Evolutionary conservation across 345 rosid genomes (phyloP).

Genomic region (Schrenkiella parvula): DNA sequence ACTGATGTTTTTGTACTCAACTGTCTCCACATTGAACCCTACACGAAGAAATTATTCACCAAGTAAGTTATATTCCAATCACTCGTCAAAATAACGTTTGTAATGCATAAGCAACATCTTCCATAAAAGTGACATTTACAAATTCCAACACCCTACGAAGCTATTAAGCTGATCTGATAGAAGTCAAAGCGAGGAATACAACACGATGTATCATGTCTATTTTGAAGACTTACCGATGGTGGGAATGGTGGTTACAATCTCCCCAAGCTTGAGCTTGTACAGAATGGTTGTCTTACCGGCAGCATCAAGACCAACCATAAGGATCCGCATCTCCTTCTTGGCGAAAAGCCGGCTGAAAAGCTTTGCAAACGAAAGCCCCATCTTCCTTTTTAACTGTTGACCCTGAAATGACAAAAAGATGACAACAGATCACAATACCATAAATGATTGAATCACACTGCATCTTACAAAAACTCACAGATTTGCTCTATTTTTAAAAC

Average conservation of each 20-base stretch:
- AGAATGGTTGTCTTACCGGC: slow-evolving; percentile 78
- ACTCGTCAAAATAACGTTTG: neutral
- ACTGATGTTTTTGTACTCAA: slow-evolving; percentile 64
- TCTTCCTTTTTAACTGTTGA: slow-evolving; percentile 21
- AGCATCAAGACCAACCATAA: slow-evolving; percentile 79
- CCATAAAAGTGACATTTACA: neutral
- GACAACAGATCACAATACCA: neutral
- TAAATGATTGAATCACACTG: neutral
- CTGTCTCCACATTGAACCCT: slow-evolving; percentile 70
- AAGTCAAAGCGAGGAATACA: neutral
- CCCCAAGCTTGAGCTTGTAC: slow-evolving; percentile 71
- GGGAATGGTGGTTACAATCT: slow-evolving; percentile 70
- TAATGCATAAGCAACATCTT: neutral
- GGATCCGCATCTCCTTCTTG: slow-evolving; percentile 72
- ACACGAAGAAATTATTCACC: neutral
- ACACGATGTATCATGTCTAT: neutral
- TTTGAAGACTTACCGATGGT: slow-evolving; percentile 50
- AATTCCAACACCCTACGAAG: neutral
- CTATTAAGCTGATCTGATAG: neutral
- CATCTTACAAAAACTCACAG: neutral
- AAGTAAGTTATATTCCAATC: neutral
- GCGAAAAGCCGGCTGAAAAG: slow-evolving; percentile 66
- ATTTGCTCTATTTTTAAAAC: neutral
- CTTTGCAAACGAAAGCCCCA: slow-evolving; percentile 69
- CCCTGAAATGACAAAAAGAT: neutral